Evolutionary conservation across 768 basidiomycete species (phyloP), one percentile per base, ranked within the genome.

Genomic region (Suillus ampliporus): DNA sequence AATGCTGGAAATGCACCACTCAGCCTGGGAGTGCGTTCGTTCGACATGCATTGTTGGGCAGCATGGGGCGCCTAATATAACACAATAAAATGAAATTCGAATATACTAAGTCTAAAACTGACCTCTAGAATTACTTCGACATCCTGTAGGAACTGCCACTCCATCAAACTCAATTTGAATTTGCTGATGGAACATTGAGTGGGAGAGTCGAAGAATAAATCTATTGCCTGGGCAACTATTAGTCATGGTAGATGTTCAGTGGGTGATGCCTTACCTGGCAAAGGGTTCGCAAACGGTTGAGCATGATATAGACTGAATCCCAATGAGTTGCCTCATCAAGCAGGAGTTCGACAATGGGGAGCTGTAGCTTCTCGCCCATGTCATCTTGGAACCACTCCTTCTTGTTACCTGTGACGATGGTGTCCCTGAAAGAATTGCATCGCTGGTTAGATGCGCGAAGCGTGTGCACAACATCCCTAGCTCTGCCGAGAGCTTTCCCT

Each of bases 291-390:
- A 65, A 40, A 23, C 7, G 13, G 57, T 66, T 47, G 0, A 81
- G 62, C 78, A 82, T 79, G 58, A 78, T 69, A 35, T 65, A 78
- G 0, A 74, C 78, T 5, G 74, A 79, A 51, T 80, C 77, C 80
- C 78, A 81, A 0, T 71, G 64, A 0, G 78, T 82, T 7, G 58
- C 31, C 4, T 83, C 75, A 61, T 83, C 75, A 3, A 73, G 69
- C 1, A 66, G 59, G 1, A 64, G 57, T 26, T 64, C 4, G 6
- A 44, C 38, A 3, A 47, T 9, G 1, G 62, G 58, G 15, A 64
- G 59, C 0, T 2, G 19, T 19, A 41, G 15, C 19, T 11, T 9
- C 1, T 14, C 5, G 0, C 53, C 56, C 21, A 17, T 7, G 14
- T 48, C n/a, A 38, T 62, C 44, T 3, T 26, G 5, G 3, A 65